Conservation (phyloP, 129 eudicot species). For the Helichrysum umbraculigerum region DNA sequence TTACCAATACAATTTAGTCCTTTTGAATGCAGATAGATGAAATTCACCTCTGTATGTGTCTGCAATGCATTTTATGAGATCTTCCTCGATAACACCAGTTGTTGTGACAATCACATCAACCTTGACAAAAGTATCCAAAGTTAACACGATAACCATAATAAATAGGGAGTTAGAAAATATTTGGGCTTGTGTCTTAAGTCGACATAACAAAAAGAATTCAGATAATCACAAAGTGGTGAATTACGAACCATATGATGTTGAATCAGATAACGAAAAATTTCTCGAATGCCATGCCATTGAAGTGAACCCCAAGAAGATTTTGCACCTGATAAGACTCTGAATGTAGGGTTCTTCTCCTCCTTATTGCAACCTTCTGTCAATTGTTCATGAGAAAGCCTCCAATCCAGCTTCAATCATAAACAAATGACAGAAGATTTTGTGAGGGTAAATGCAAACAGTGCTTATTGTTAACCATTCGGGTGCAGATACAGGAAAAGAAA, state of each 20-base stretch:
- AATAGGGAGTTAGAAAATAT: too few relatives aligned
- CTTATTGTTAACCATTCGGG: too few relatives aligned
- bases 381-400: constrained; percentile 86
- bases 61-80: constrained; percentile 92
- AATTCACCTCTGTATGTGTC: constrained; percentile 91
- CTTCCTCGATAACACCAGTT: constrained; percentile 95
- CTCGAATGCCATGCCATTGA: constrained; percentile 93
- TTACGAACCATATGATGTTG: constrained; percentile 86
- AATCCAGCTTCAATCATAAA: constrained; percentile 62
- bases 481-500: too few relatives aligned
- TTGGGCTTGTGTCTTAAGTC: too few relatives aligned
- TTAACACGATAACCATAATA: too few relatives aligned
- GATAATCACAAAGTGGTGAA: background rate
- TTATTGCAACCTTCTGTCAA: constrained; percentile 69
- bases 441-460: too few relatives aligned
- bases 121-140: constrained; percentile 17
- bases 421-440: too few relatives aligned
- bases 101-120: constrained; percentile 94
- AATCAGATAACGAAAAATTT: constrained; percentile 74
- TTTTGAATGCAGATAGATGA: constrained; percentile 69
- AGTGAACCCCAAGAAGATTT: constrained; percentile 93
- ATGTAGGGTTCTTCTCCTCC: constrained; percentile 57
- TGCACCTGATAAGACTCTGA: constrained; percentile 77
- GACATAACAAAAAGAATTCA: too few relatives aligned
- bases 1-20: constrained; percentile 95